Percentiles rank a stretch among this genome's conserved stretches.
Conservation (phyloP, 192 early-diverging fungal genomes). For the Backusella psychrophila region DNA sequence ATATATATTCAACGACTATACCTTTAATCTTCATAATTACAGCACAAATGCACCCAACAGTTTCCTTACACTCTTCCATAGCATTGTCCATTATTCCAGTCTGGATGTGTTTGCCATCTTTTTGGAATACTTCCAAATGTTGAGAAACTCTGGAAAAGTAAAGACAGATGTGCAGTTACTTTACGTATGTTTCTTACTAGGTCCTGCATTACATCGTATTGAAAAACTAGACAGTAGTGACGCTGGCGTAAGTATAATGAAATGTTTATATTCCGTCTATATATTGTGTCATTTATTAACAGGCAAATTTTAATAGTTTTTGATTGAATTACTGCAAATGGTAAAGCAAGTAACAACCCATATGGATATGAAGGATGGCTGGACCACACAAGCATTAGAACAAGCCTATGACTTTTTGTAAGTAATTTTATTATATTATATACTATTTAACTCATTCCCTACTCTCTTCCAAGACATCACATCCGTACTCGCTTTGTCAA, state of each 20-base stretch:
- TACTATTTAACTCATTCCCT: neutral
- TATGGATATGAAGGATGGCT: slow-evolving; percentile 42
- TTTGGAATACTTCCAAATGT: slow-evolving; percentile 41
- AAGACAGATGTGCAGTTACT: slow-evolving; percentile 70
- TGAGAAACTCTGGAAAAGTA: slow-evolving; percentile 40
- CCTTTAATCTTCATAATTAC: slow-evolving; percentile 62
- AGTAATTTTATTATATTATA: slow-evolving; percentile 15
- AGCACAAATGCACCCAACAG: slow-evolving; percentile 69
- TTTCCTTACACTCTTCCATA: slow-evolving; percentile 70
- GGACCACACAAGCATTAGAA: slow-evolving; percentile 42
- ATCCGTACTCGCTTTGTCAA: slow-evolving; percentile 45
- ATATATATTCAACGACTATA: slow-evolving; percentile 55
- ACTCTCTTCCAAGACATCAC: slow-evolving; percentile 38
- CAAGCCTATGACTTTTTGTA: slow-evolving; percentile 55
- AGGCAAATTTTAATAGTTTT: slow-evolving; percentile 26
- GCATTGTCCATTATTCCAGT: slow-evolving; percentile 72
- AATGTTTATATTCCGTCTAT: neutral
- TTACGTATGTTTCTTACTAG: slow-evolving; percentile 68
- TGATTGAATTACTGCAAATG: slow-evolving; percentile 45
- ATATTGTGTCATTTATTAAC: neutral
- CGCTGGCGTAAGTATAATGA: slow-evolving; percentile 30
- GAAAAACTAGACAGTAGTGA: slow-evolving; percentile 53
- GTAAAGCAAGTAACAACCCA: slow-evolving; percentile 39
- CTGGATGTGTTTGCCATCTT: slow-evolving; percentile 57
- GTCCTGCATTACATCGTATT: slow-evolving; percentile 70